A percentile compares a stretch with the other conserved stretches of the same genome.
These are phyloP conservation scores for Mangifera indica DNA, from an alignment of 345 rosid species.

Conservation along the genomic window DNA sequence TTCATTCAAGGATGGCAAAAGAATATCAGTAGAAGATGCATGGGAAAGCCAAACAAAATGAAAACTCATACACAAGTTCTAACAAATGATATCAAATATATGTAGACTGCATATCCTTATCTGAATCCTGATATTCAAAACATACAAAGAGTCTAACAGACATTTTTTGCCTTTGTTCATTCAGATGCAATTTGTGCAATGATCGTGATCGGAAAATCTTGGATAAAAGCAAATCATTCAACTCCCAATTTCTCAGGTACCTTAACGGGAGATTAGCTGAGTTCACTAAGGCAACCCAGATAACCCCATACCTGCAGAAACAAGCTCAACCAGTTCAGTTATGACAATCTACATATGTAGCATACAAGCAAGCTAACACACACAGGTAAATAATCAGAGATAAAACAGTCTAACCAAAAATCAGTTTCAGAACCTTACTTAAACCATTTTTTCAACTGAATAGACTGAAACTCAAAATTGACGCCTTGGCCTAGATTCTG, in stretches of 20 bases:
- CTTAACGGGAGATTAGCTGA: conserved; percentile 15
- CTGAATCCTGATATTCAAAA: conserved; percentile 19
- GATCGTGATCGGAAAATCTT: neutral
- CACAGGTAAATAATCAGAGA: too few relatives aligned
- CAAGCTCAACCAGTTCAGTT: neutral
- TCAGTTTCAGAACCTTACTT: neutral
- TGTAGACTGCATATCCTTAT: conserved; percentile 13
- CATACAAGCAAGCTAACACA: neutral
- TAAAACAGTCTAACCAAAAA: neutral
- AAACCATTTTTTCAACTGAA: neutral
- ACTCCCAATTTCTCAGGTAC: conserved; percentile 17
- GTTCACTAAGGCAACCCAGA: neutral
- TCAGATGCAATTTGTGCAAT: conserved; percentile 13
- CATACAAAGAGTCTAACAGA: conserved; percentile 13
- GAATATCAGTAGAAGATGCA: neutral
- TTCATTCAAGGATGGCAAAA: conserved; percentile 19
- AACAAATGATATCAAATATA: conserved; percentile 10
- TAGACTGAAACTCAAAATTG: conserved; percentile 46
- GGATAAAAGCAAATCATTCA: conserved; percentile 2
- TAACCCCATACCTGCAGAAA: neutral
- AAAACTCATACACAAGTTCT: conserved; percentile 18
- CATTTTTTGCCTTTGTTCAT: conserved; percentile 12
- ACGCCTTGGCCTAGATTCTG: conserved; percentile 84
- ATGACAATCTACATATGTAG: neutral
- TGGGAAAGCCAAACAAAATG: neutral